Percentiles rank a stretch among this genome's conserved stretches.
Conservation (phyloP, 495 filamentous ascomycete species). For the Aspergillus homomorphus region DNA sequence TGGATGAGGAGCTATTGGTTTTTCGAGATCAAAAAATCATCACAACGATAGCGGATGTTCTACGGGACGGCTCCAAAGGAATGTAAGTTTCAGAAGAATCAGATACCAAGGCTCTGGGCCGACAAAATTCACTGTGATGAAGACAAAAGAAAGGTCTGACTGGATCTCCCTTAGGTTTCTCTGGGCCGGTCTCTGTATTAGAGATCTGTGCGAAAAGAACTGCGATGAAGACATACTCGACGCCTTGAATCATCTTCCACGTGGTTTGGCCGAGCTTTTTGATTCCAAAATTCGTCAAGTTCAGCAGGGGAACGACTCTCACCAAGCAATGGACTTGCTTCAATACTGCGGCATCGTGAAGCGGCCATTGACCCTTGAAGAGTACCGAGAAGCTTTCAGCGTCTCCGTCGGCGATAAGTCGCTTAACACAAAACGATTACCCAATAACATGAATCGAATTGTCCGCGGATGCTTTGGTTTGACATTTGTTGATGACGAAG, state of each 20-base stretch:
- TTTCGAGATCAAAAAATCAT: constrained; percentile 11
- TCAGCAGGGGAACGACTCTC: background rate
- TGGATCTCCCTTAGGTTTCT: constrained; percentile 28
- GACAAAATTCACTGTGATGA: background rate
- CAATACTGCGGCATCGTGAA: constrained; percentile 20
- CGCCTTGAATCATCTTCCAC: constrained; percentile 29
- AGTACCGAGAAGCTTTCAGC: constrained; percentile 30
- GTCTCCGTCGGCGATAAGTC: constrained; percentile 20
- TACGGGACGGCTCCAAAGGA: constrained; percentile 18
- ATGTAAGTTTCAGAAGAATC: constrained; percentile 15
- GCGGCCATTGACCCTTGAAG: constrained; percentile 22
- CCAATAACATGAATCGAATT: constrained; percentile 27
- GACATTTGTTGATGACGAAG: constrained; percentile 33
- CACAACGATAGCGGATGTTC: constrained; percentile 10
- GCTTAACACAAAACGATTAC: constrained; percentile 13
- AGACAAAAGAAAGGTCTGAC: background rate
- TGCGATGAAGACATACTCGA: constrained; percentile 34
- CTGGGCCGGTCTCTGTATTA: constrained; percentile 32
- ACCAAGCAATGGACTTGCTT: constrained; percentile 22
- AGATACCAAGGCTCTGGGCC: background rate
- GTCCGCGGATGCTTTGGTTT: constrained; percentile 30
- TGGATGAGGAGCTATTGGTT: background rate
- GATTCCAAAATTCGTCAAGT: constrained; percentile 25
- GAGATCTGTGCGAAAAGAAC: constrained; percentile 31
- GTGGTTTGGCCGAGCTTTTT: constrained; percentile 28